These are phyloP conservation scores for Termitomyces sp. DNA, from an alignment of 1,284 basidiomycete genomes.

Conservation along the genomic window DNA sequence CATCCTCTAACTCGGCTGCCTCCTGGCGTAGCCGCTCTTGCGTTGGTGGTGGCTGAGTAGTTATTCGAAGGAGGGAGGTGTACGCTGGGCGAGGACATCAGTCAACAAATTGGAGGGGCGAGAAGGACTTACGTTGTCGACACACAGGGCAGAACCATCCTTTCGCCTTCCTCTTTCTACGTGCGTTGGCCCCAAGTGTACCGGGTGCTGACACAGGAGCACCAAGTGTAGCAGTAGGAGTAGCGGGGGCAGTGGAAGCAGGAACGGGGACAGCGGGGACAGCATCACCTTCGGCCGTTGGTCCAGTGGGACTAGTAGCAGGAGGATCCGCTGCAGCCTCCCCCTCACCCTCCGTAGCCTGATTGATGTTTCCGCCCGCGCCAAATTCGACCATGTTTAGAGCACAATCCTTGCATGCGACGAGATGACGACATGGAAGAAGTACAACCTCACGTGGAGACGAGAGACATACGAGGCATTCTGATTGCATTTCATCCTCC, in stretches of 20 bases:
- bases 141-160: slow-evolving; percentile 95
- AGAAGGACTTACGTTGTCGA: slow-evolving; percentile 54
- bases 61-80: slow-evolving; percentile 80
- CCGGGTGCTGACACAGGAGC: slow-evolving; percentile 7
- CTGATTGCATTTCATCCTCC: slow-evolving; percentile 76
- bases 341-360: slow-evolving; percentile 42
- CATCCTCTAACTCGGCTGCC: slow-evolving; percentile 11
- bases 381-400: slow-evolving; percentile 94
- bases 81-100: slow-evolving; percentile 54
- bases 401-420: slow-evolving; percentile 89
- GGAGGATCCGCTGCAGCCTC: slow-evolving; percentile 15
- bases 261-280: slow-evolving; percentile 6
- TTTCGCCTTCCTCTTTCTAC: slow-evolving; percentile 86
- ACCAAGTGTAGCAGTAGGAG: neutral
- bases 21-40: slow-evolving; percentile 22
- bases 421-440: slow-evolving; percentile 84
- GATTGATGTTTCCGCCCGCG: slow-evolving; percentile 77
- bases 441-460: slow-evolving; percentile 85
- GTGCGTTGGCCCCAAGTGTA: slow-evolving; percentile 14
- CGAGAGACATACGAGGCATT: slow-evolving; percentile 85
- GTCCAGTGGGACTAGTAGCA: slow-evolving; percentile 13
- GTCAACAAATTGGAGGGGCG: neutral
- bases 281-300: neutral
- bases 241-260: neutral
- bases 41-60: slow-evolving; percentile 57